Evolutionary conservation across 805 yeast species (phyloP), one percentile per base, ranked within the genome.

Genomic region (Pichia sporocuriosa): DNA sequence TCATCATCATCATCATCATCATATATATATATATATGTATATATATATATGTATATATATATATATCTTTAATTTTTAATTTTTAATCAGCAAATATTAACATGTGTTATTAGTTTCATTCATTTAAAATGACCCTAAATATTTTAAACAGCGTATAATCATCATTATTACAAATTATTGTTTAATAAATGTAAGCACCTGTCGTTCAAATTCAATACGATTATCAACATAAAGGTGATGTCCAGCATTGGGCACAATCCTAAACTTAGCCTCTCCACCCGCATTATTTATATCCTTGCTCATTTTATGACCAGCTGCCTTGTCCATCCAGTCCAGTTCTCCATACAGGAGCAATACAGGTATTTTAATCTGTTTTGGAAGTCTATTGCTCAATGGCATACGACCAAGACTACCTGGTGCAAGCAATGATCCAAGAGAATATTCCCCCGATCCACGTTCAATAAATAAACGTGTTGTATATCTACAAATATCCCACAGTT

Each of bases 281-380:
- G 43, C 27, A 41, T 50, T 25, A 45, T 60, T 59, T 36, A 68
- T 58, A 35, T 58, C 59, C 11, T 63, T 55, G 13, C 65, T 68
- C 40, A 67, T 63, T 29, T 69, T 63, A 30, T 63, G 55, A 3
- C 87, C 87, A 11, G 81, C 83, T 35, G 66, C 69, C 40, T 68
- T 73, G 46, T 75, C 74, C 86, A 80, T 80, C 87, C 87, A 80
- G 56, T 80, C 87, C 29, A 59, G 63, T 45, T 79, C 84, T 9
- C 87, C 87, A 51, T 80, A 80, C 20, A 79, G 47, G 80, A 83
- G 77, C 24, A 77, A 56, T 1, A 77, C 66, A 4, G 77, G 77
- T 13, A 73, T 47, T 15, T 50, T 45, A 1, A 62, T 39, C 37
- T 68, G 58, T 35, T 49, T 62, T 13, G 67, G 77, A 50, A 69